Percentiles rank a stretch among this genome's conserved stretches.
phyloP scores from a whole-genome alignment of 768 basidiomycete species.

The Tremella yokohamensis region DNA sequence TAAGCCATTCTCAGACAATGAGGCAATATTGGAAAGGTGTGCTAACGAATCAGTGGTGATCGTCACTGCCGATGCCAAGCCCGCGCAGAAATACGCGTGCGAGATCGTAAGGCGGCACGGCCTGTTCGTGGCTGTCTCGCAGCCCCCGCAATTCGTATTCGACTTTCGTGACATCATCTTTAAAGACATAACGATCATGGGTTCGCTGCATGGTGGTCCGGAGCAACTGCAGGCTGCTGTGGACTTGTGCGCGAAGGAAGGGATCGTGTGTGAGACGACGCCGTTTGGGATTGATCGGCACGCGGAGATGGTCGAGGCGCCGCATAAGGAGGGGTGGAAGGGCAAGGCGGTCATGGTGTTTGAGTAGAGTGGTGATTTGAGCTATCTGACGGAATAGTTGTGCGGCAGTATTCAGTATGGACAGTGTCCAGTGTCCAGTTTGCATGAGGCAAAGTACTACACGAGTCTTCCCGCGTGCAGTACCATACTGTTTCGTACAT shows the following conservation, averaged over 20 bases:
- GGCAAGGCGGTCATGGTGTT: slow-evolving; percentile 26
- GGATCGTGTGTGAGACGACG: slow-evolving; percentile 12
- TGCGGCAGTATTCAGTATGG: too few relatives aligned
- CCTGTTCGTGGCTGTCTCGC: slow-evolving; percentile 21
- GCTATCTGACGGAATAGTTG: too few relatives aligned
- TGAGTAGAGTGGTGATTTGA: not conserved
- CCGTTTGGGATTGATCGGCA: slow-evolving; percentile 16
- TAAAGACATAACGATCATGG: slow-evolving; percentile 16
- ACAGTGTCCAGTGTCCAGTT: too few relatives aligned
- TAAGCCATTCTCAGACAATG: not conserved
- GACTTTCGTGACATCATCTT: slow-evolving; percentile 20
- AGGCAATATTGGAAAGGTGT: not conserved
- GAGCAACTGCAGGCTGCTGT: slow-evolving; percentile 18
- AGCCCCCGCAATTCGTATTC: slow-evolving; percentile 14
- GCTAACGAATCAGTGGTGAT: slow-evolving; percentile 14
- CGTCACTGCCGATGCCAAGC: slow-evolving; percentile 16
- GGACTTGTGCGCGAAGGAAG: slow-evolving; percentile 13
- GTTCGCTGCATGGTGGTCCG: slow-evolving; percentile 19
- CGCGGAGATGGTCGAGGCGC: slow-evolving; percentile 18
- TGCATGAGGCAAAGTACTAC: too few relatives aligned
- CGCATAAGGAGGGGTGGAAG: slow-evolving; percentile 13
- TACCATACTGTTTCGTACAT: too few relatives aligned
- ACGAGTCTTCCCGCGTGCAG: too few relatives aligned
- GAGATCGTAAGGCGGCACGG: slow-evolving; percentile 16
- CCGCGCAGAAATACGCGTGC: slow-evolving; percentile 17